Evolutionary conservation across 2,329 filamentous ascomycete species (phyloP).

Genomic region (Diaporthe batatas): DNA sequence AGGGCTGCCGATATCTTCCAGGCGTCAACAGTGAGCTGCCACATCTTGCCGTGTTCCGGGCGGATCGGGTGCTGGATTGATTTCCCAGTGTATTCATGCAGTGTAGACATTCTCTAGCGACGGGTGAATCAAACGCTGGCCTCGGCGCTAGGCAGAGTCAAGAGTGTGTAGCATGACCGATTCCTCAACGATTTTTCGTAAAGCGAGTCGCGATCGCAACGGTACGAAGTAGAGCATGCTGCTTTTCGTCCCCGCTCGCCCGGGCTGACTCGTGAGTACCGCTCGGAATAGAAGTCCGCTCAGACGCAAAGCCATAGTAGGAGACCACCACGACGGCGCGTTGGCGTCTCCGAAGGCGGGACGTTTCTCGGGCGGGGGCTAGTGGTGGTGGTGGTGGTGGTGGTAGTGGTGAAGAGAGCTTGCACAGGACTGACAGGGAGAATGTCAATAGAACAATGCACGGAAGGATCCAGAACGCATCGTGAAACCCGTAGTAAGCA

Average conservation of each 20-base stretch:
- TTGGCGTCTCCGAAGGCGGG: conserved; percentile 15
- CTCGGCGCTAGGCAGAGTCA: conserved; percentile 17
- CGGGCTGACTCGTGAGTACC: conserved; percentile 9
- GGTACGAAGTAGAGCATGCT: background rate
- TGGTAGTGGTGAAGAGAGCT: background rate
- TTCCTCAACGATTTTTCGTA: background rate
- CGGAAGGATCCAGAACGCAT: conserved; percentile 32
- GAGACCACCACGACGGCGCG: conserved; percentile 13
- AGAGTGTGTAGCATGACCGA: conserved; percentile 2
- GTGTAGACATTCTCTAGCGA: background rate
- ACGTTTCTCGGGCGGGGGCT: too few species aligned
- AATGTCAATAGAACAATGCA: conserved; percentile 20
- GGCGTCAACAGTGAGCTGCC: too few species aligned
- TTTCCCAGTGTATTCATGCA: background rate
- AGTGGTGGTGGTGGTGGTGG: too few species aligned
- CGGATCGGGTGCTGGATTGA: background rate
- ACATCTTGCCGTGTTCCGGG: background rate
- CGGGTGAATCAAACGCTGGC: conserved; percentile 2
- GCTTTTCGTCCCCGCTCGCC: background rate
- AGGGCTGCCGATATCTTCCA: background rate
- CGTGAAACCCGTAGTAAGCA: conserved; percentile 23
- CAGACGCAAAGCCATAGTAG: conserved; percentile 16
- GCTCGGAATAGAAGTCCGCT: conserved; percentile 27
- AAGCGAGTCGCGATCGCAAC: background rate
- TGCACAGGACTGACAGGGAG: background rate